phyloP scores from a whole-genome alignment of 2,329 filamentous ascomycete species.

The Exserohilum rostratum region DNA sequence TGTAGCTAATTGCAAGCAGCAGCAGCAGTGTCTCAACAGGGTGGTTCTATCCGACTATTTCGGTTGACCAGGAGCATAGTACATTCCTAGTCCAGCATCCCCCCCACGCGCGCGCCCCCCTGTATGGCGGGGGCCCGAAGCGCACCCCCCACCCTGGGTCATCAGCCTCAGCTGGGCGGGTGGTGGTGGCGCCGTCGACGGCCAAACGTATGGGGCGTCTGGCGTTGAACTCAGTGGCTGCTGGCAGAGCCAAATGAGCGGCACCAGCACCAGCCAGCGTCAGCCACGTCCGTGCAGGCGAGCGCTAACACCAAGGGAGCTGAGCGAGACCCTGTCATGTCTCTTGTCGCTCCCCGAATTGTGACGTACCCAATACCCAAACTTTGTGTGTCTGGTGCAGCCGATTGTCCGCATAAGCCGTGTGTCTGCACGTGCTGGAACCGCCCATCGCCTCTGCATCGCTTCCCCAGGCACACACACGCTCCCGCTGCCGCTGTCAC shows the following conservation, averaged over 20 bases:
- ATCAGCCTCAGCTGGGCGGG: background rate
- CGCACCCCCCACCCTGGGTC: background rate
- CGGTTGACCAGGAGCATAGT: no score
- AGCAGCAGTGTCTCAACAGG: no score
- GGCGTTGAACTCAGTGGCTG: no score
- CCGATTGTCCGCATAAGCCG: background rate
- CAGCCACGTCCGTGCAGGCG: slow-evolving; percentile 18
- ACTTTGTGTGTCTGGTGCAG: no score
- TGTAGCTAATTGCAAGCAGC: no score
- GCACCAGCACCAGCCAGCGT: background rate
- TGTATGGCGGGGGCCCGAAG: slow-evolving; percentile 5
- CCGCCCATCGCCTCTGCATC: slow-evolving; percentile 1
- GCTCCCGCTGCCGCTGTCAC: background rate
- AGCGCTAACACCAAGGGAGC: slow-evolving; percentile 3
- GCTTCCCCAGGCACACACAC: background rate
- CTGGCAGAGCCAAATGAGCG: slow-evolving; percentile 9
- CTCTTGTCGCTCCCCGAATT: background rate
- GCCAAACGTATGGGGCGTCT: no score
- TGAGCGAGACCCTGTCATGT: slow-evolving; percentile 10
- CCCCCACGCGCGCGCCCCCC: slow-evolving; percentile 3
- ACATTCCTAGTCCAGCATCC: no score
- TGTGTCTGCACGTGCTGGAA: slow-evolving; percentile 19
- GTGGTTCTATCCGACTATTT: no score
- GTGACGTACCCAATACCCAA: slow-evolving; percentile 20
- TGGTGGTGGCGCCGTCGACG: slow-evolving; percentile 5